phyloP scores from a whole-genome alignment of 768 basidiomycete genomes.

The Naganishia kalamii region DNA sequence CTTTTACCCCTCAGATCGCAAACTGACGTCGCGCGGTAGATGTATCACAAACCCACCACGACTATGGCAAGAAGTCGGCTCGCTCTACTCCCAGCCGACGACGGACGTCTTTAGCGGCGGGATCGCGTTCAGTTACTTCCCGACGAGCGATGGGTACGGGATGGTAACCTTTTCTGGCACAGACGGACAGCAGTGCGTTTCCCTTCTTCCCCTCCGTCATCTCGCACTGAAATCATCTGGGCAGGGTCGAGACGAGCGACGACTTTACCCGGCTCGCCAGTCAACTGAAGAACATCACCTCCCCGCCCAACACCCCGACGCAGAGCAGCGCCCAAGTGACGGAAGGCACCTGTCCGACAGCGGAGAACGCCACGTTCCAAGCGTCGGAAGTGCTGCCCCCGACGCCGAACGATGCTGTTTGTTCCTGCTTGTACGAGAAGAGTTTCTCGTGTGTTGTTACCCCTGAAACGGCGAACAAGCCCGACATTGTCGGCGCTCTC shows the following conservation, averaged over 20 bases:
- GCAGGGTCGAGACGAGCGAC: conserved; percentile 59
- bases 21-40: conserved; percentile 7
- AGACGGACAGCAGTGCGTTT: conserved; percentile 38
- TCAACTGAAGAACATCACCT: conserved; percentile 57
- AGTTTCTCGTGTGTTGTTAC: conserved; percentile 69
- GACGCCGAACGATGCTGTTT: conserved; percentile 75
- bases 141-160: conserved; percentile 73
- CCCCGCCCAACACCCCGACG: conserved; percentile 57
- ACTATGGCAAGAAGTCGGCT: conserved; percentile 70
- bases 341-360: conserved; percentile 59
- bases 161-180: conserved; percentile 69
- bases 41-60: conserved; percentile 61
- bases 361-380: conserved; percentile 56
- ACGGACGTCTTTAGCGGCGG: conserved; percentile 79
- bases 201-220: neutral
- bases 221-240: neutral
- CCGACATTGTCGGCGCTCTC: conserved; percentile 39
- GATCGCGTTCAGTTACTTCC: conserved; percentile 76
- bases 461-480: conserved; percentile 53
- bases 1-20: neutral
- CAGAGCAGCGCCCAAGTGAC: conserved; percentile 48
- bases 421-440: conserved; percentile 61
- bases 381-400: conserved; percentile 69
- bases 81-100: conserved; percentile 68
- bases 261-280: conserved; percentile 64